Percentiles rank a stretch among this genome's conserved stretches.
These are phyloP conservation scores for Agaricus subrufescens DNA, from an alignment of 768 basidiomycete species.

Conservation along the genomic window DNA sequence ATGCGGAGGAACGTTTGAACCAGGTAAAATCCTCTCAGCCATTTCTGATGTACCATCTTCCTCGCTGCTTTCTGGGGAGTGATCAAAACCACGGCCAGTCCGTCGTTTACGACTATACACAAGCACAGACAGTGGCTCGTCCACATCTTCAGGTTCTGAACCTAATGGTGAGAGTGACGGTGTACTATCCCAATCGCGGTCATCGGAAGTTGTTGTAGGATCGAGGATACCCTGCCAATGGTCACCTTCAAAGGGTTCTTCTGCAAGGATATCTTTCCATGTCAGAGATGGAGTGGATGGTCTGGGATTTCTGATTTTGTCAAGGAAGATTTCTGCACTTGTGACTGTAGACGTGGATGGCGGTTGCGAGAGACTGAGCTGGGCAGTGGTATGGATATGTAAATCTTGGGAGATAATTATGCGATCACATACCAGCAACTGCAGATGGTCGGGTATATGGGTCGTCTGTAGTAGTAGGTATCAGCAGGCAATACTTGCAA, in stretches of 20 bases:
- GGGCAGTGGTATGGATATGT: background rate
- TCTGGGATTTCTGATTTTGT: slow-evolving; percentile 41
- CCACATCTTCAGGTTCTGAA: slow-evolving; percentile 45
- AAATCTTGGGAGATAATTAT: background rate
- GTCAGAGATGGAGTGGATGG: slow-evolving; percentile 42
- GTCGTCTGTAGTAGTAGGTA: slow-evolving; percentile 36
- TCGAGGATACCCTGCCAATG: slow-evolving; percentile 71
- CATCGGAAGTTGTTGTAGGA: slow-evolving; percentile 31
- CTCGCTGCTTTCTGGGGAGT: background rate
- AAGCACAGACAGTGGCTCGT: slow-evolving; percentile 22
- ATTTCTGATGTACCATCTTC: background rate
- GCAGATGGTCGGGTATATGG: slow-evolving; percentile 66
- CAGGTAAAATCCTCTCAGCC: background rate
- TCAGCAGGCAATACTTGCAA: background rate
- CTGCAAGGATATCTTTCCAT: slow-evolving; percentile 76
- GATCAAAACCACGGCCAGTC: background rate
- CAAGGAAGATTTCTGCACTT: slow-evolving; percentile 50
- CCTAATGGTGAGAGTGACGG: slow-evolving; percentile 65
- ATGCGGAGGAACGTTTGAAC: slow-evolving; percentile 19
- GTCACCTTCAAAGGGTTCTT: slow-evolving; percentile 82
- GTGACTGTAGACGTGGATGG: slow-evolving; percentile 44
- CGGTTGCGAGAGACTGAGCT: slow-evolving; percentile 57
- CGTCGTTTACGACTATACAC: slow-evolving; percentile 16
- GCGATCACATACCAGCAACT: slow-evolving; percentile 52
- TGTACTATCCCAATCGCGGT: slow-evolving; percentile 51